Evolutionary conservation across 2,329 filamentous ascomycete genomes (phyloP), one percentile per base, ranked within the genome.

Genomic region (Exophiala bonariae): DNA sequence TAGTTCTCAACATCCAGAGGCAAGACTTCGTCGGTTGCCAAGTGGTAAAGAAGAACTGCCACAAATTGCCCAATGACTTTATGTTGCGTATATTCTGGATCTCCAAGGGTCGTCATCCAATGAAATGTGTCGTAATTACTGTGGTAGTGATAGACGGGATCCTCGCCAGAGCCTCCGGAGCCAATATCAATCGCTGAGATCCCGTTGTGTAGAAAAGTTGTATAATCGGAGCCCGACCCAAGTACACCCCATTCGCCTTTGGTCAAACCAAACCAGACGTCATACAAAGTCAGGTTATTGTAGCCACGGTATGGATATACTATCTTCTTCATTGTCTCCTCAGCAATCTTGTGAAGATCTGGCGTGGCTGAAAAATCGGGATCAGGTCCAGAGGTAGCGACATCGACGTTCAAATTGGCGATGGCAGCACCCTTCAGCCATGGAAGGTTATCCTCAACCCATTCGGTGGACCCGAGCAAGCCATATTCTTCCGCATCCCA

Each of bases 91-190:
- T 77, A 79, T 2, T 71, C 75, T 0, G 74, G 74, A 55, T 79
- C 76, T 4, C 74, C 76, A 47, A 70, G 78, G 0, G 64, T 72
- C 0, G 61, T 55, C 75, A 79, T 78, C 76, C 76, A 79, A 48
- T 73, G 68, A 50, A 75, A 77, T 23, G 66, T 62, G 51, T 76
- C 62, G 62, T 76, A 77, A 56, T 68, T 67, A 20, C 66, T 71
- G 55, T 76, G 73, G 56, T 76, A 76, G 22, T 66, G 73, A 45
- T 75, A 77, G 7, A 77, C 59, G 0, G 73, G 66, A 35, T 72
- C 70, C 1, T 61, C 58, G 3, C 63, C 61, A 3, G 66, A 66
- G 2, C 56, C 59, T 4, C 62, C 64, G 20, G 67, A 61, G 17
- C 72, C 72, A 50, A 75, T 60, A 41, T 76, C 72, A 30, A 75